Evolutionary conservation across 345 rosid species (phyloP).

Genomic region (Populus nigra): DNA sequence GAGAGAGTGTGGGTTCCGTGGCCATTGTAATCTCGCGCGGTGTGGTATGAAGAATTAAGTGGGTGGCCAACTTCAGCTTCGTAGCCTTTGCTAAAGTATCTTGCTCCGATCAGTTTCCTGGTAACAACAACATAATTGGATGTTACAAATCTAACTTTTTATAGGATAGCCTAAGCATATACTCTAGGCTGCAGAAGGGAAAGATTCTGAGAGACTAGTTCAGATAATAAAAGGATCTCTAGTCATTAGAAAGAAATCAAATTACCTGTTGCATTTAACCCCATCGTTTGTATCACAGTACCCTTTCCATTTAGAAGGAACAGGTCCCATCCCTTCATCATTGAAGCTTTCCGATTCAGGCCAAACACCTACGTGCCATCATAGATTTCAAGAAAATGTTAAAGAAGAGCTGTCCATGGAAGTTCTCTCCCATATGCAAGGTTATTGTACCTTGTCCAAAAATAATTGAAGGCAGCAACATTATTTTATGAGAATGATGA

Average conservation of each 20-base stretch:
- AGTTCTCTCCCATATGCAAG: background rate
- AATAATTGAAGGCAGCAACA: too few relatives aligned
- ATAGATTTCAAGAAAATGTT: too few relatives aligned
- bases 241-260: background rate
- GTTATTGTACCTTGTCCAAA: background rate
- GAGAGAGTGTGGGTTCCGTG: background rate
- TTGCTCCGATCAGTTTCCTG: constrained; percentile 32
- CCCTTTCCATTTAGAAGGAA: constrained; percentile 32
- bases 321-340: constrained; percentile 19
- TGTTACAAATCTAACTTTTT: background rate
- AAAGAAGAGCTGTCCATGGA: background rate
- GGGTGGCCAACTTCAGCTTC: background rate
- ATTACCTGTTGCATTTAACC: constrained; percentile 21
- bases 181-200: background rate
- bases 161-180: too few relatives aligned
- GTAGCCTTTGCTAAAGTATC: constrained; percentile 21
- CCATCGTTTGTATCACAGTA: constrained; percentile 6
- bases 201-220: background rate
- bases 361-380: constrained; percentile 16
- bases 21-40: background rate
- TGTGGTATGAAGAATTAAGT: background rate
- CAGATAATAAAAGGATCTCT: background rate
- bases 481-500: too few relatives aligned
- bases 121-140: too few relatives aligned
- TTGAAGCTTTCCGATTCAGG: constrained; percentile 25